Percentiles rank a stretch among this genome's conserved stretches.
Conservation (phyloP, 805 yeast genomes). For the Wickerhamiella brachini region DNA sequence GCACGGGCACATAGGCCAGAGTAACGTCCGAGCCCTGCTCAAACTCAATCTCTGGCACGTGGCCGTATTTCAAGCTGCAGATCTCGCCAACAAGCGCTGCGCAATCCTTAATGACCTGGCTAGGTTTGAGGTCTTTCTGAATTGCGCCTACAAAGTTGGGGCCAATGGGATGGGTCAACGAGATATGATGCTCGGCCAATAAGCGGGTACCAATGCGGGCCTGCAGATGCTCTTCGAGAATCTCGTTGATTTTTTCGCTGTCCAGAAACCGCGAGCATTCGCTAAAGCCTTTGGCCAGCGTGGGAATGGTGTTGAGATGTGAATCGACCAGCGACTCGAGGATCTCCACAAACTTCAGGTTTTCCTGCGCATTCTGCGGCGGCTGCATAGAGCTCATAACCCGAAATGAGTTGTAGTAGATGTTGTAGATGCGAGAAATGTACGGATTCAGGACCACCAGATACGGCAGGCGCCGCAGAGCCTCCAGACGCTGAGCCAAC, state of each 20-base stretch:
- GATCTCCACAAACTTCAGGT: slow-evolving; percentile 37
- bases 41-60: slow-evolving; percentile 44
- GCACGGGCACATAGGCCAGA: slow-evolving; percentile 77
- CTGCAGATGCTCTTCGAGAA: slow-evolving; percentile 61
- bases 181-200: slow-evolving; percentile 73
- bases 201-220: slow-evolving; percentile 82
- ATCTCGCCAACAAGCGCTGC: slow-evolving; percentile 71
- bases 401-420: slow-evolving; percentile 58
- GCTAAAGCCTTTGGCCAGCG: slow-evolving; percentile 67
- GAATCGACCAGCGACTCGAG: slow-evolving; percentile 49
- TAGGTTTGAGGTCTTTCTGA: slow-evolving; percentile 50
- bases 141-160: slow-evolving; percentile 47
- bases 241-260: slow-evolving; percentile 38
- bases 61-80: slow-evolving; percentile 72
- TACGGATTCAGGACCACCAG: slow-evolving; percentile 77
- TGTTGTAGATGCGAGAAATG: slow-evolving; percentile 59
- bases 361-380: slow-evolving; percentile 39
- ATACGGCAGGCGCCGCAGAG: slow-evolving; percentile 66
- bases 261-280: slow-evolving; percentile 41
- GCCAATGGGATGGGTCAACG: slow-evolving; percentile 37
- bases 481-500: slow-evolving; percentile 54
- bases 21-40: slow-evolving; percentile 42
- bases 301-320: slow-evolving; percentile 76
- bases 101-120: slow-evolving; percentile 47
- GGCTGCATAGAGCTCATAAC: slow-evolving; percentile 32